Evolutionary conservation across 2,329 filamentous ascomycete species (phyloP).

Genomic region (Neofusicoccum sp.): DNA sequence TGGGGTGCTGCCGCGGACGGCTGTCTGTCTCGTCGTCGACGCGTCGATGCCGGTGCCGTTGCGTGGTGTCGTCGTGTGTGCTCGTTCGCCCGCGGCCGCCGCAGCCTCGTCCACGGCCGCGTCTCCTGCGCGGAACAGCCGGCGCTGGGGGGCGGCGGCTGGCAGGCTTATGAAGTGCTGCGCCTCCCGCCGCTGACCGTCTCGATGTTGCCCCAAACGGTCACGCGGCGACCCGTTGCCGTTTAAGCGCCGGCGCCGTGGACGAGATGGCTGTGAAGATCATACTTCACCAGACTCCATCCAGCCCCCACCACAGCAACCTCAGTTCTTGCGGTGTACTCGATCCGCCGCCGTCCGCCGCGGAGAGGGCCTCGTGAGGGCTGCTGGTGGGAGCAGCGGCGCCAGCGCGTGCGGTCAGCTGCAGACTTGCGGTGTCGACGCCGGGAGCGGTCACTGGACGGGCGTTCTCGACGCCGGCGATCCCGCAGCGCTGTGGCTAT

Average conservation of each 20-base stretch:
- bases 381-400: background rate
- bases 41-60: background rate
- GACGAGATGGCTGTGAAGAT: constrained; percentile 13
- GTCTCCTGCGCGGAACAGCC: background rate
- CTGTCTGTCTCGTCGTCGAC: background rate
- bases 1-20: background rate
- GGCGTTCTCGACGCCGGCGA: background rate
- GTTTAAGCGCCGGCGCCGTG: constrained; percentile 2
- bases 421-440: constrained; percentile 9
- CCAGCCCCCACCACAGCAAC: constrained; percentile 7
- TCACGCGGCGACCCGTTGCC: background rate
- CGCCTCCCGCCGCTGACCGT: background rate
- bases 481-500: constrained; percentile 12
- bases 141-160: no score
- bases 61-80: constrained; percentile 8
- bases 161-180: background rate
- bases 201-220: background rate
- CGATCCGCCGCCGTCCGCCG: background rate
- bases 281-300: constrained; percentile 1
- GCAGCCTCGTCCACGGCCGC: background rate
- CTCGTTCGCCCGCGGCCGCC: background rate
- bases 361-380: background rate
- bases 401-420: constrained; percentile 7
- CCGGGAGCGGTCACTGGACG: background rate
- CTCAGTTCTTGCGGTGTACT: constrained; percentile 8